Evolutionary conservation across 345 rosid genomes (phyloP), one percentile per base, ranked within the genome.

Genomic region (Gossypium rotundifolium): DNA sequence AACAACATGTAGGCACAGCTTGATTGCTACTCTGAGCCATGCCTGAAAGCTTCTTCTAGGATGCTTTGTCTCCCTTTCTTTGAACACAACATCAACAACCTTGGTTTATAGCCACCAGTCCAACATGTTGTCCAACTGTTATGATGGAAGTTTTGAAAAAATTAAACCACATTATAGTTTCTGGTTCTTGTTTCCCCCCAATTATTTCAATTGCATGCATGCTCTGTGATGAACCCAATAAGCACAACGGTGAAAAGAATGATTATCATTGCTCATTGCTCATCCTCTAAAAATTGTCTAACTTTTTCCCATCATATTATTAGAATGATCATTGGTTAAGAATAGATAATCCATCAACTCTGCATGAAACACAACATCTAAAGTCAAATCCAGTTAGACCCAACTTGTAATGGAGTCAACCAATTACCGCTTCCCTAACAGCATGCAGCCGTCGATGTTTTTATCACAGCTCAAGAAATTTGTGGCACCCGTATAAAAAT

Each of bases 11-110:
- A 22, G 62, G 27, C 27, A 29, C 13, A 4, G 63, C 18, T n/a
- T 54, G 44, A 38, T 33, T 69, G 22, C 59, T 25, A 22, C 23
- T 7, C 7, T 9, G 25, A 18, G 23, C 72, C 44, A 69, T 69
- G 72, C 51, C 59, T 69, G 44, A 53, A 70, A 53, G 25, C 27
- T 25, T 55, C 11, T n/a, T 29, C 27, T 38, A 65, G 11, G 2
- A 17, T n/a, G 2, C 23, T 49, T 18, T 65, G 54, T 25, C n/a
- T 54, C 29, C 59, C 8, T 53, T 18, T 18, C 16, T 49, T 18
- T 33, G 63, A 25, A 40, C 18, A 71, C n/a, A 29, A 70, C 7
- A 27, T 52, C 48, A 25, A 85, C 76, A 58, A 7, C 25, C 60
- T 55, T 20, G 18, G 29, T 14, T 29, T 33, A 33, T 33, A 33